phyloP scores from a whole-genome alignment of 2,329 filamentous ascomycete species.

The Colletotrichum orbiculare region DNA sequence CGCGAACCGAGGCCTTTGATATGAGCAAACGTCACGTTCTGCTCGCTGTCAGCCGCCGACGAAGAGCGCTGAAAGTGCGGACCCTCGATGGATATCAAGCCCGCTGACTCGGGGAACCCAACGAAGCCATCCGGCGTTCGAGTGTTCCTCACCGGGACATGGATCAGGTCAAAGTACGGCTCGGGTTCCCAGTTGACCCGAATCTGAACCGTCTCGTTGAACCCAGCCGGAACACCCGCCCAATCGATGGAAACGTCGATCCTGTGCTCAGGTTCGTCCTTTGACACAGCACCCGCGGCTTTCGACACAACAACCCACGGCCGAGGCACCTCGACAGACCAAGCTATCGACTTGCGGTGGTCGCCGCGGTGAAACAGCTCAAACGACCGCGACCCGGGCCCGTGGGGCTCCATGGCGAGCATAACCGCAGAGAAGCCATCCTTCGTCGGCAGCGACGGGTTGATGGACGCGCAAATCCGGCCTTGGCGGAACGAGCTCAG shows the following conservation, averaged over 20 bases:
- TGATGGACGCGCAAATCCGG: constrained; percentile 63
- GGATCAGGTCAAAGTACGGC: constrained; percentile 33
- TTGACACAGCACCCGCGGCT: constrained; percentile 11
- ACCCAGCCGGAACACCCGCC: constrained; percentile 48
- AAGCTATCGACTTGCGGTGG: constrained; percentile 39
- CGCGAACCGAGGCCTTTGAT: constrained; percentile 31
- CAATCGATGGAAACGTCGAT: constrained; percentile 59
- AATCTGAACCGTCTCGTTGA: constrained; percentile 34
- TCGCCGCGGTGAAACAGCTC: constrained; percentile 61
- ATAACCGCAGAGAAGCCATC: constrained; percentile 55
- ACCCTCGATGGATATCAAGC: constrained; percentile 38
- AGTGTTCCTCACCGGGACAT: constrained; percentile 30
- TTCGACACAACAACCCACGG: constrained; percentile 29
- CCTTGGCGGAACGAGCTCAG: constrained; percentile 65
- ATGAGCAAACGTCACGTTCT: background rate
- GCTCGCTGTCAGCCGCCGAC: background rate
- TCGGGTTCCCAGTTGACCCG: constrained; percentile 7
- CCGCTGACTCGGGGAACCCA: constrained; percentile 37
- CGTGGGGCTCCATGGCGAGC: constrained; percentile 58
- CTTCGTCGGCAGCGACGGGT: constrained; percentile 43
- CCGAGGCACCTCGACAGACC: constrained; percentile 32
- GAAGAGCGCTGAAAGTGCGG: constrained; percentile 37
- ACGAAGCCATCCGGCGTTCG: constrained; percentile 28
- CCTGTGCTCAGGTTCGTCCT: constrained; percentile 45
- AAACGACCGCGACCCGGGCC: constrained; percentile 55